Base-by-base conservation (phyloP, 2,329 filamentous ascomycete genomes). In the Sarocladium brachiariae region DNA sequence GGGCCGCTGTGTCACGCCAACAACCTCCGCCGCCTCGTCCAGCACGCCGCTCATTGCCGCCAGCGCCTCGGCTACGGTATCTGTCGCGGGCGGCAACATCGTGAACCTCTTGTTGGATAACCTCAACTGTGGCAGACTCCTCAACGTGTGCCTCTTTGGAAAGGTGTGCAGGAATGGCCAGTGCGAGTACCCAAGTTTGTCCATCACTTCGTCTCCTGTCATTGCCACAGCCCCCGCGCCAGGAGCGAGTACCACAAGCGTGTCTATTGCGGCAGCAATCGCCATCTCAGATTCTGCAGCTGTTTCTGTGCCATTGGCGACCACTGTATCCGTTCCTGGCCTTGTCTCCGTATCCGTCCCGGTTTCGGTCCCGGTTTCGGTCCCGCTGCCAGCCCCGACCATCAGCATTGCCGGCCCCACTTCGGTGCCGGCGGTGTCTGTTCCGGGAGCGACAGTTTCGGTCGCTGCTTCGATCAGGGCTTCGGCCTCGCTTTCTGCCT, bases 101-200 rank as follows among this genome's bases (percentile, higher is more conserved):
- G 33, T 49, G 5, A 19, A 49, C 18, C 31, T 49, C 13, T 31
- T 49, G 10, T 37, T 18, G 4, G 46, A 49, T 21, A 35, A 11
- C 31, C 21, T 49, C 6, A 49, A 49, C 46, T 46, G 41, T 16
- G 41, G 41, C 21, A 27, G 23, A 27, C 23, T 46, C n/a, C 23
- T 27, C 41, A 46, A 46, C 24, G 41, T 30, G n/a, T 46, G 41
- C 16, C 25, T 46, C 37, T 45, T 48, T 19, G 45, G 45, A 25
- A 48, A 48, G 11, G 25, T 30, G n/a, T 49, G 46, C 18, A 18
- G 16, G 5, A 14, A 18, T 11, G 46, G 46, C 10, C 16, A 23
- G 18, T 49, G 46, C 19, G 8, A 25, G 13, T 14, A 19, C 3
- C 46, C 46, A 24, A 49, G 18, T 11, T 24, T 27, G 3, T 31